A percentile compares a stretch with the other conserved stretches of the same genome.
phyloP scores from a whole-genome alignment of 2,329 filamentous ascomycete genomes.

The Furcasterigmium sp. region DNA sequence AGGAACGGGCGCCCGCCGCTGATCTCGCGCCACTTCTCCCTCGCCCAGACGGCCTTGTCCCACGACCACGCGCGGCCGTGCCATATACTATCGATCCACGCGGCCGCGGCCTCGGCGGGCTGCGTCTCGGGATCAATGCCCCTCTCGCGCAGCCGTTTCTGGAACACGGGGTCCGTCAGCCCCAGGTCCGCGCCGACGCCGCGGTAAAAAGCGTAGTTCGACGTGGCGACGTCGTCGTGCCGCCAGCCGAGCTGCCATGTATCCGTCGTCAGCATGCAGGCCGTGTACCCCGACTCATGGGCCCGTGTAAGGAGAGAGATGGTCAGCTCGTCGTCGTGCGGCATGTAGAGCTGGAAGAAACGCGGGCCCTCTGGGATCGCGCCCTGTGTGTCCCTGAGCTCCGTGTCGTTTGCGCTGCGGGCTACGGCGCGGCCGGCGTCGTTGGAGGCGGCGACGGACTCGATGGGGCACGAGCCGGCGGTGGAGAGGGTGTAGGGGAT shows the following conservation, averaged over 20 bases:
- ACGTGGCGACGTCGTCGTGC: constrained; percentile 38
- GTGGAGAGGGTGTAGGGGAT: constrained; percentile 8
- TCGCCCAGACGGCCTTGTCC: constrained; percentile 58
- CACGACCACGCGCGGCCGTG: constrained; percentile 58
- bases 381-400: too few relatives aligned
- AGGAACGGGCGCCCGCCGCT: constrained; percentile 51
- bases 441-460: constrained; percentile 2
- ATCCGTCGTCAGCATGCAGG: constrained; percentile 55
- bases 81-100: constrained; percentile 61
- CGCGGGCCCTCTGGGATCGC: too few relatives aligned
- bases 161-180: constrained; percentile 54
- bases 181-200: constrained; percentile 54
- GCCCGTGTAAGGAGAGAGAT: constrained; percentile 41
- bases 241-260: constrained; percentile 51
- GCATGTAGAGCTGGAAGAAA: constrained; percentile 59
- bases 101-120: constrained; percentile 52
- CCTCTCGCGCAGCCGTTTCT: constrained; percentile 42
- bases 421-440: too few relatives aligned
- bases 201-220: constrained; percentile 33
- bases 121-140: constrained; percentile 45
- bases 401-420: too few relatives aligned
- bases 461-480: neutral
- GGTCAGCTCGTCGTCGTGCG: constrained; percentile 46
- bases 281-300: constrained; percentile 38
- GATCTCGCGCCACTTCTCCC: constrained; percentile 57